phyloP scores from a whole-genome alignment of 306 rosid genomes.

The Psophocarpus tetragonolobus region DNA sequence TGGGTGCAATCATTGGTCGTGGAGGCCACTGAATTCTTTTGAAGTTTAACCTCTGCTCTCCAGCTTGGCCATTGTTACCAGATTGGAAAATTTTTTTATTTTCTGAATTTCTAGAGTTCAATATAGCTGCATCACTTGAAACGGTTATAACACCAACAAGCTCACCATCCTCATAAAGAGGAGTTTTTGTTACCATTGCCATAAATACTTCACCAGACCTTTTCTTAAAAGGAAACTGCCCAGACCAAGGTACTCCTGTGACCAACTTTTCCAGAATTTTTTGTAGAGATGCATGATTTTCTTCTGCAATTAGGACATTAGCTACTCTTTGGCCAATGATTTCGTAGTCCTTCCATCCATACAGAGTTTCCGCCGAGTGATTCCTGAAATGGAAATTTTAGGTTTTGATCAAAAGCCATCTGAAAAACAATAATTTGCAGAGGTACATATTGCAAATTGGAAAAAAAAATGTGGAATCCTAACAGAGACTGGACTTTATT shows the following conservation, averaged over 20 bases:
- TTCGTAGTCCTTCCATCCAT: conserved; percentile 77
- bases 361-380: conserved; percentile 59
- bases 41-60: conserved; percentile 40
- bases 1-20: conserved; percentile 47
- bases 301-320: conserved; percentile 48
- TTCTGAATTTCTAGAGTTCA: conserved; percentile 34
- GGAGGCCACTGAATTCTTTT: conserved; percentile 56
- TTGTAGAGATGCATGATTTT: conserved; percentile 41
- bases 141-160: conserved; percentile 56
- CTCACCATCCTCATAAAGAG: conserved; percentile 59
- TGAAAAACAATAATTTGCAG: background rate
- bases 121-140: conserved; percentile 59
- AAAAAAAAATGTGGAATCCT: background rate
- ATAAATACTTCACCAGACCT: conserved; percentile 62
- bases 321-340: conserved; percentile 49
- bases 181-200: conserved; percentile 64
- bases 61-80: conserved; percentile 30
- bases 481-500: background rate
- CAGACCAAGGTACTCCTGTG: conserved; percentile 62
- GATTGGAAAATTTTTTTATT: conserved; percentile 36
- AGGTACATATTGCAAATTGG: background rate
- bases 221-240: conserved; percentile 76
- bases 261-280: conserved; percentile 54
- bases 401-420: background rate
- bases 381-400: conserved; percentile 52